Evolutionary conservation across 2,329 filamentous ascomycete species (phyloP), one percentile per base, ranked within the genome.

Genomic region (Ustulina deusta): DNA sequence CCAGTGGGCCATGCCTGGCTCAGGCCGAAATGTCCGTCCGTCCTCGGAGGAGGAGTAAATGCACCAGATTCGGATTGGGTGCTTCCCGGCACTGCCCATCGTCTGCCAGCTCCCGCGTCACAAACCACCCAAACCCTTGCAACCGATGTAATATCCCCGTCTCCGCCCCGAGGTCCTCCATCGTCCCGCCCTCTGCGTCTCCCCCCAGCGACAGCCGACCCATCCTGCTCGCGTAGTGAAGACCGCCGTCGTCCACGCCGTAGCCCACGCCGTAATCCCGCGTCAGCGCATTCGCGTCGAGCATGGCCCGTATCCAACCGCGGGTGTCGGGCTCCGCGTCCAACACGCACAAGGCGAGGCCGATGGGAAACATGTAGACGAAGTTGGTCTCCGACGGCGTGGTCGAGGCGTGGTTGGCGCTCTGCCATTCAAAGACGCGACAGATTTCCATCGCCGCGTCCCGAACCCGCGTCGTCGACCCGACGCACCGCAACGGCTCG

Each of bases 281-380:
- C 6, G 59, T 62, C 6, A 62, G 36, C 38, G 46, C 36, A 52
- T 55, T 52, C 15, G 59, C 49, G 13, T 55, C 25, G 15, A 62
- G 48, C 46, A 62, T 54, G 11, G 36, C 6, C 7, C 46, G 59
- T 42, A 62, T 62, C 59, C 59, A 62, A 32, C 17, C 10, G 40
- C 25, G 59, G 34, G 6, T 48, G 13, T 40, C 46, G 17, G 59
- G 59, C 13, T 62, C 46, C 22, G 9, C 42, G n/a, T 62, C 59
- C 20, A 62, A 54, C 25, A 62, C 38, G 49, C 59, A 52, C 36
- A 62, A 34, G n/a, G 59, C 48, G 1, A 62, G 46, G 34, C 59
- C 40, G 11, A 62, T 54, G 9, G 59, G 59, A 44, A 62, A 54
- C 48, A 62, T 34, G 29, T 62, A 62, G 29, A 62, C 34, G n/a